Evolutionary conservation across 2,329 filamentous ascomycete species (phyloP).

Genomic region (Aspergillus pseudoviridinutans): DNA sequence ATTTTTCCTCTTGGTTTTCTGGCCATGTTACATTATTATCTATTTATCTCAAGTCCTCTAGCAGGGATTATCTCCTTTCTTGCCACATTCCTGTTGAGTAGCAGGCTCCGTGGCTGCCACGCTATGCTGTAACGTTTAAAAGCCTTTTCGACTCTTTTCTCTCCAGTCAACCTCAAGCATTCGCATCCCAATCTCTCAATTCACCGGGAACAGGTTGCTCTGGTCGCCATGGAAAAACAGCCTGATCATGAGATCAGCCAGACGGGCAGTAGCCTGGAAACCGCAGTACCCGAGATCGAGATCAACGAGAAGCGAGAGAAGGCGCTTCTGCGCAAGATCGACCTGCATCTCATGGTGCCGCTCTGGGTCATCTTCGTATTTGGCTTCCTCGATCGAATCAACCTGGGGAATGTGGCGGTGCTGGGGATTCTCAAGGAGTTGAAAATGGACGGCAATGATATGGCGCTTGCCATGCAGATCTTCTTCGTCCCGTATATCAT

Average conservation of each 20-base stretch:
- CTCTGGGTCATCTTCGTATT: constrained; percentile 20
- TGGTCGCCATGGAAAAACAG: constrained; percentile 3
- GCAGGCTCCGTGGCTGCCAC: background rate
- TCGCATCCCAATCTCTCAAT: background rate
- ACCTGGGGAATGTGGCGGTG: constrained; percentile 20
- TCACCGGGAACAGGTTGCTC: background rate
- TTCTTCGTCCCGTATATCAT: constrained; percentile 29
- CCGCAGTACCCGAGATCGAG: background rate
- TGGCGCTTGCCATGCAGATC: constrained; percentile 5
- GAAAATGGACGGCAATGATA: constrained; percentile 10
- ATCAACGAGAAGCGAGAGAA: constrained; percentile 1
- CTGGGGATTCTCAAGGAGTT: constrained; percentile 19
- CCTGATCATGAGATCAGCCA: background rate
- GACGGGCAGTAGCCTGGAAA: background rate
- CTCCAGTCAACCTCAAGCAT: background rate
- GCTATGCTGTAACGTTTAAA: background rate
- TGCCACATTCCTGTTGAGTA: background rate
- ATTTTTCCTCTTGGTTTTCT: background rate
- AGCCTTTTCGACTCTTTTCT: background rate
- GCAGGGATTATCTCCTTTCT: background rate
- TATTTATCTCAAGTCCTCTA: background rate
- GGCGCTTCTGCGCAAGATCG: constrained; percentile 17
- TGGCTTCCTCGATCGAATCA: constrained; percentile 20
- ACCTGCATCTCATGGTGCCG: constrained; percentile 19
- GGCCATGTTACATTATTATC: background rate